phyloP scores from a whole-genome alignment of 2,329 filamentous ascomycete species.

The Pyrenophora graminea region DNA sequence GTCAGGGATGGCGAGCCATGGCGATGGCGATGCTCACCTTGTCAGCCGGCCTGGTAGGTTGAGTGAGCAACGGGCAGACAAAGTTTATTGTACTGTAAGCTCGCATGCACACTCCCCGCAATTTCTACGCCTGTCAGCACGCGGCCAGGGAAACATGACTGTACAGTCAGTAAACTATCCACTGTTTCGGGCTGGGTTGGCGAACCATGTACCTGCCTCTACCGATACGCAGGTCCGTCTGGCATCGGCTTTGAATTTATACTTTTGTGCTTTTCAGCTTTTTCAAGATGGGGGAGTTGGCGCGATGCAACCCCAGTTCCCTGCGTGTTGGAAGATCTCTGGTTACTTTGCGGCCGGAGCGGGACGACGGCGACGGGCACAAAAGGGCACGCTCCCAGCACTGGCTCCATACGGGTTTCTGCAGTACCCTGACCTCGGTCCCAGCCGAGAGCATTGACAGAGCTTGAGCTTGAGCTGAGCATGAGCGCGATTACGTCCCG shows the following conservation, averaged over 20 bases:
- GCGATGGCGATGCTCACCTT: slow-evolving; percentile 38
- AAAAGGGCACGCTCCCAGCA: slow-evolving; percentile 36
- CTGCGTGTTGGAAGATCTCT: slow-evolving; percentile 20
- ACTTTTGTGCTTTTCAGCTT: neutral
- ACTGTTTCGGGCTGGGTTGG: slow-evolving; percentile 6
- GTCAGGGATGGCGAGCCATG: slow-evolving; percentile 32
- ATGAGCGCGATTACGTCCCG: slow-evolving; percentile 7
- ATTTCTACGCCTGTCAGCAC: slow-evolving; percentile 35
- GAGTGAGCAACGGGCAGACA: slow-evolving; percentile 33
- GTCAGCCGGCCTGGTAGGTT: slow-evolving; percentile 26
- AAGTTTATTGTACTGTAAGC: slow-evolving; percentile 39
- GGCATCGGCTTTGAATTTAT: neutral
- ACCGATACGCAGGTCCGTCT: neutral
- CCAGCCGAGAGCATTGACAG: slow-evolving; percentile 25
- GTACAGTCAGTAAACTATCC: slow-evolving; percentile 1
- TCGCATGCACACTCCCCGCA: slow-evolving; percentile 32
- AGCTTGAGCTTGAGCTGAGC: neutral
- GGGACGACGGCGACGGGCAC: slow-evolving; percentile 32
- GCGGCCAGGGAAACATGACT: too few species aligned
- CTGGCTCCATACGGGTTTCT: slow-evolving; percentile 33
- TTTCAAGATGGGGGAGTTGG: neutral
- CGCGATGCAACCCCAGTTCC: slow-evolving; percentile 1
- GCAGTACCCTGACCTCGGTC: slow-evolving; percentile 32
- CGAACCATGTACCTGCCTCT: slow-evolving; percentile 5
- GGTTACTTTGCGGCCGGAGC: slow-evolving; percentile 37